Evolutionary conservation across 2,329 filamentous ascomycete species (phyloP).

Genomic region (Immersiporthe knoxdaviesiana): DNA sequence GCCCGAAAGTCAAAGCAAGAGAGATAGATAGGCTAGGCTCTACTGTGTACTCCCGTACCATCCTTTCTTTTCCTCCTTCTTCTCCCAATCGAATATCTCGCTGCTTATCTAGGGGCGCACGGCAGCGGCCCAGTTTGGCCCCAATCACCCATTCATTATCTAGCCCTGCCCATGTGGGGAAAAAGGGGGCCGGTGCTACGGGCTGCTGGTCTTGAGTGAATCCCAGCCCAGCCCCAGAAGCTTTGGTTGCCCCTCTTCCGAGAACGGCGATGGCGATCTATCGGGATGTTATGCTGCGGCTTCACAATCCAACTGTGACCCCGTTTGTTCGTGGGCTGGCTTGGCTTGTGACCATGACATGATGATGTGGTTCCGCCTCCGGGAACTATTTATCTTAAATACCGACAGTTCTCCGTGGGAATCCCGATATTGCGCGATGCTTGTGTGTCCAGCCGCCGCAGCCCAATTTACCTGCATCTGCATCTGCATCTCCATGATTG

Average conservation of each 20-base stretch:
- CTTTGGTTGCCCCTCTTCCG: not conserved
- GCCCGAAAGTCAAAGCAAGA: no score
- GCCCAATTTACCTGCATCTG: no score
- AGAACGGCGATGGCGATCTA: conserved; percentile 11
- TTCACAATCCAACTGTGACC: not conserved
- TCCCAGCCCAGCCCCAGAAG: not conserved
- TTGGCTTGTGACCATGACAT: not conserved
- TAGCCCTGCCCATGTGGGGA: not conserved
- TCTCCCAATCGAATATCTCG: conserved; percentile 1
- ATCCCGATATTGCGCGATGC: not conserved
- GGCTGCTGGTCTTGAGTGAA: not conserved
- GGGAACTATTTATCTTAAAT: not conserved
- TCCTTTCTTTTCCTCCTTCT: not conserved
- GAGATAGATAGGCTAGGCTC: no score
- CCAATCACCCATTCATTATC: not conserved
- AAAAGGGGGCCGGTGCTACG: not conserved
- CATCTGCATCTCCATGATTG: not conserved
- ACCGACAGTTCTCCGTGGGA: conserved; percentile 7
- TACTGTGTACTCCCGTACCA: not conserved
- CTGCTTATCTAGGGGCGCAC: not conserved
- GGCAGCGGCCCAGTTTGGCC: not conserved
- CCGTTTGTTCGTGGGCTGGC: not conserved
- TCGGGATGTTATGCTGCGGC: not conserved
- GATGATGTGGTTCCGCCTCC: not conserved
- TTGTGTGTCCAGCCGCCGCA: no score